phyloP scores from a whole-genome alignment of 192 early-diverging fungal species.

The Coemansia biformis region DNA sequence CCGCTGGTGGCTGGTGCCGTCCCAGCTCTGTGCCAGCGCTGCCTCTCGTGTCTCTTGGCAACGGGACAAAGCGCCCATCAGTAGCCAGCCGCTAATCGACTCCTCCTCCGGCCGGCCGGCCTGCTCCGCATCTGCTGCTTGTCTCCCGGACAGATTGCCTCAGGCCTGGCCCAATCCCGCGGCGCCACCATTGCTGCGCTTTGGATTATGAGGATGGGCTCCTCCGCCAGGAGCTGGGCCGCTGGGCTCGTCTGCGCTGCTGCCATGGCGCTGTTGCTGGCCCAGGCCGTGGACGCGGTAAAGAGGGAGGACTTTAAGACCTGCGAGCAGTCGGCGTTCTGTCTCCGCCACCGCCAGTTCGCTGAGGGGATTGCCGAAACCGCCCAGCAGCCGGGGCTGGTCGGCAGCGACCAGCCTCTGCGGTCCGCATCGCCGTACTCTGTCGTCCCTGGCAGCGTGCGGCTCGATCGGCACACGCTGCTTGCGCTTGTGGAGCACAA shows the following conservation, averaged over 20 bases:
- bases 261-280: conserved; percentile 13
- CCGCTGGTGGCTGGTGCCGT: too few relatives aligned
- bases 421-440: conserved; percentile 56
- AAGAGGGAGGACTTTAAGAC: conserved; percentile 87
- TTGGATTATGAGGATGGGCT: conserved; percentile 14
- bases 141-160: too few relatives aligned
- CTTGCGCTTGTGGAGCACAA: conserved; percentile 18
- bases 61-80: too few relatives aligned
- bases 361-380: conserved; percentile 59
- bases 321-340: conserved; percentile 83
- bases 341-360: conserved; percentile 78
- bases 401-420: background rate
- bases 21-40: too few relatives aligned
- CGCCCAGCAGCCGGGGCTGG: background rate
- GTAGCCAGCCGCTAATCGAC: too few relatives aligned
- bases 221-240: background rate
- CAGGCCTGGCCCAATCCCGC: too few relatives aligned
- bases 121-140: too few relatives aligned
- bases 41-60: too few relatives aligned
- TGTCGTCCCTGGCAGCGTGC: conserved; percentile 57
- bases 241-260: conserved; percentile 19
- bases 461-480: conserved; percentile 45
- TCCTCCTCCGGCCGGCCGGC: too few relatives aligned
- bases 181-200: too few relatives aligned
- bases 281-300: conserved; percentile 46